Base-by-base conservation (phyloP, 2,329 filamentous ascomycete species). In the Fusarium sp. region DNA sequence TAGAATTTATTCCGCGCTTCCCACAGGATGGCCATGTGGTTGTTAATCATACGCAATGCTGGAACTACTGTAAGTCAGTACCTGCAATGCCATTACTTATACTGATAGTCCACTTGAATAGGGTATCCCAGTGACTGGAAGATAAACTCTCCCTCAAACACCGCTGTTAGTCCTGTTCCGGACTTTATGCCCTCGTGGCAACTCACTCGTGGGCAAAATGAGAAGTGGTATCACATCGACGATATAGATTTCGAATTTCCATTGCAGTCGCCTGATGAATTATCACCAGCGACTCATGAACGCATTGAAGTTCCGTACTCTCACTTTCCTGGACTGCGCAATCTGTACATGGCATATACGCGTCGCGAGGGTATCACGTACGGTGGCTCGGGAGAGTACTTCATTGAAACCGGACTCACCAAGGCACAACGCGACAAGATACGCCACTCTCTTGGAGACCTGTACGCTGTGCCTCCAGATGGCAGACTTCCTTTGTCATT, bases 181-280 rank as follows among this genome's bases (percentile, higher is more conserved):
- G 49, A 44, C 31, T 59, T 59, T 8, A 26, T 59, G 39, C 56
- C 39, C 0, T 54, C 29, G 11, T 59, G 56, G 56, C 56, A 59
- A 12, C 39, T 59, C 7, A 21, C 4, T 16, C 31, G 31, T 4
- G 31, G 39, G 24, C 18, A 33, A n/a, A 35, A 56, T 7, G 33
- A 57, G 16, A 56, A 33, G 9, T 59, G 56, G 56, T 59, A 44
- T 59, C 56, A 59, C n/a, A 44, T 59, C 24, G 56, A 59, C 8
- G 56, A 59, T 18, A 44, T 18, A 28, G 29, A 29, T 13, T 13
- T 24, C 8, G 31, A 59, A 8, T 29, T 38, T 18, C 39, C 56
- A 11, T 15, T 56, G 5, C 41, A 23, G 11, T 31, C n/a, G 2
- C 23, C 31, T 23, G 42, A 38, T 23, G 21, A 26, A 5, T 10